Evolutionary conservation across 352 stramenopile species (phyloP).

Genomic region (Phytophthora agathidicida): DNA sequence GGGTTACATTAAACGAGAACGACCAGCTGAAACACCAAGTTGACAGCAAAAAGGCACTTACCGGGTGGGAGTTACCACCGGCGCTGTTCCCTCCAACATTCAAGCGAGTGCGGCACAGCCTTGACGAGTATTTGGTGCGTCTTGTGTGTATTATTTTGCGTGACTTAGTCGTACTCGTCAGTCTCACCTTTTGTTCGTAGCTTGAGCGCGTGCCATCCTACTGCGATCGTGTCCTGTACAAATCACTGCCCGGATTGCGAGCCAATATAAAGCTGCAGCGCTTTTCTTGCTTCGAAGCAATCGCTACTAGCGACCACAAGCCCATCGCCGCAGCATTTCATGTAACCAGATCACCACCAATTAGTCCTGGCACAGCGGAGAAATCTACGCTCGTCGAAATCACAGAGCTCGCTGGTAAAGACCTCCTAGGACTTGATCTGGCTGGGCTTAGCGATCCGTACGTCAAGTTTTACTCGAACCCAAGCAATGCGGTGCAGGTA

Average conservation of each 20-base stretch:
- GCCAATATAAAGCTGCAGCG: conserved; percentile 57
- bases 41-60: conserved; percentile 56
- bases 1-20: conserved; percentile 62
- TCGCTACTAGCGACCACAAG: conserved; percentile 88
- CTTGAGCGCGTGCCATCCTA: conserved; percentile 83
- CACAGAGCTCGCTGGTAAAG: conserved; percentile 52
- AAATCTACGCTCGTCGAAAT: conserved; percentile 68
- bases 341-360: conserved; percentile 37
- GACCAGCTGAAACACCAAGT: conserved; percentile 84
- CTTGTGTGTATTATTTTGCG: neutral
- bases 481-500: conserved; percentile 56
- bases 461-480: conserved; percentile 78
- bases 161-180: conserved; percentile 1
- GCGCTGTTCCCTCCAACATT: conserved; percentile 84
- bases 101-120: conserved; percentile 72
- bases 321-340: conserved; percentile 70
- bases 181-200: conserved; percentile 23
- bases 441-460: conserved; percentile 84
- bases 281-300: conserved; percentile 66
- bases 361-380: conserved; percentile 27
- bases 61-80: conserved; percentile 64
- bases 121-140: conserved; percentile 38
- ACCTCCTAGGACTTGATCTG: conserved; percentile 79
- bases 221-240: conserved; percentile 85
- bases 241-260: conserved; percentile 68